These are phyloP conservation scores for Paramecium primaurelia DNA, from an alignment of 73 alveolate genomes.

Conservation along the genomic window DNA sequence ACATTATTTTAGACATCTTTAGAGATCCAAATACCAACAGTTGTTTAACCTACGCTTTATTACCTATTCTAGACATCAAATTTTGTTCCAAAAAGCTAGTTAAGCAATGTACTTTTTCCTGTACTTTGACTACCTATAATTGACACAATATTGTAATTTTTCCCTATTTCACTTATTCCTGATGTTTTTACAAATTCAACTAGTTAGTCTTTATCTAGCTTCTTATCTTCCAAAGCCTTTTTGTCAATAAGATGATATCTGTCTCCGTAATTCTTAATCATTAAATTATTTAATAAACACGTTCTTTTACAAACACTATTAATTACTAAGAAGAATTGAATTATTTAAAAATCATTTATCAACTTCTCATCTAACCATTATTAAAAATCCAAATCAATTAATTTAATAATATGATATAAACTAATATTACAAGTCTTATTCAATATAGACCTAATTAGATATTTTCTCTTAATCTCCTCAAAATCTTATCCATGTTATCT, in stretches of 20 bases:
- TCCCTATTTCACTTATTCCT: conserved; percentile 58
- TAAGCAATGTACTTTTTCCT: conserved; percentile 76
- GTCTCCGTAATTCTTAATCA: not conserved
- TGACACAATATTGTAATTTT: conserved; percentile 75
- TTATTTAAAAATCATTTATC: not conserved
- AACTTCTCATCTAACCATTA: not conserved
- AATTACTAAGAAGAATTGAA: not conserved
- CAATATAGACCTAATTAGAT: not conserved
- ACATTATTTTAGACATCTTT: conserved; percentile 68
- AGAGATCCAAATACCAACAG: conserved; percentile 83
- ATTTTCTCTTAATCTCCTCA: not conserved
- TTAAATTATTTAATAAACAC: not conserved
- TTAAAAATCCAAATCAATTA: not conserved
- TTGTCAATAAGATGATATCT: conserved; percentile 16
- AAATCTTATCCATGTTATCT: not conserved
- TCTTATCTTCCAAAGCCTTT: conserved; percentile 11
- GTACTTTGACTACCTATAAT: conserved; percentile 81
- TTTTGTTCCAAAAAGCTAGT: conserved; percentile 75
- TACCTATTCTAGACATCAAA: conserved; percentile 73
- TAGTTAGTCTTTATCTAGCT: not conserved
- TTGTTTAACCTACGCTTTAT: conserved; percentile 73
- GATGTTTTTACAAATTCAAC: not conserved
- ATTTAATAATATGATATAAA: not conserved
- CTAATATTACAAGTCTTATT: not conserved
- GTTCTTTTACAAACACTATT: conserved; percentile 9